phyloP scores from a whole-genome alignment of 371 early-diverging fungal species.

The Actinomortierella wolfii region DNA sequence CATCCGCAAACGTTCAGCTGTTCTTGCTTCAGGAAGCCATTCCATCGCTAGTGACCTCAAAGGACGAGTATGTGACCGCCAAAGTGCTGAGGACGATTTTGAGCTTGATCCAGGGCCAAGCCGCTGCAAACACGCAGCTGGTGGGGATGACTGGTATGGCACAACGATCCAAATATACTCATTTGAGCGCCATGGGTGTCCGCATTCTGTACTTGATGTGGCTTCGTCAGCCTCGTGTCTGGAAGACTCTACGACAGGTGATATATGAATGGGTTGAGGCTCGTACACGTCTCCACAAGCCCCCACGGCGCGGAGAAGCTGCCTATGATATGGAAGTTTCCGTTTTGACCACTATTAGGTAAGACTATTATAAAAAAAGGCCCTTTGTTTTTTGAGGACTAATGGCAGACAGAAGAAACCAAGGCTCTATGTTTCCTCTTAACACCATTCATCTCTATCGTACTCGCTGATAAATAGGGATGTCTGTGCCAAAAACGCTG shows the following conservation, averaged over 20 bases:
- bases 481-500: conserved; percentile 49
- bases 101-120: conserved; percentile 48
- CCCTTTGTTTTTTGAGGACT: not conserved
- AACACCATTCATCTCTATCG: not conserved
- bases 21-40: conserved; percentile 52
- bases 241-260: conserved; percentile 61
- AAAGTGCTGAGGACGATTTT: conserved; percentile 54
- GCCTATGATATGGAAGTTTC: conserved; percentile 60
- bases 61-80: conserved; percentile 57
- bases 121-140: conserved; percentile 19
- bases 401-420: not conserved
- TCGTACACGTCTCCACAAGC: conserved; percentile 40
- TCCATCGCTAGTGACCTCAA: conserved; percentile 51
- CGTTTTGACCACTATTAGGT: conserved; percentile 56
- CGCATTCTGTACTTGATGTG: conserved; percentile 51
- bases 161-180: too few relatives aligned
- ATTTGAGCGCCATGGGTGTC: conserved; percentile 56
- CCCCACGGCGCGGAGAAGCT: conserved; percentile 24
- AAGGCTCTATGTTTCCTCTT: not conserved
- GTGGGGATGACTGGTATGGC: too few relatives aligned
- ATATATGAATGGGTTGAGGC: conserved; percentile 60
- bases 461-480: conserved; percentile 34
- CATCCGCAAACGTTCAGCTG: conserved; percentile 38
- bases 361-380: not conserved
- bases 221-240: conserved; percentile 59